Evolutionary conservation across 129 eudicot species (phyloP), one percentile per base, ranked within the genome.

Genomic region (Arctium lappa): DNA sequence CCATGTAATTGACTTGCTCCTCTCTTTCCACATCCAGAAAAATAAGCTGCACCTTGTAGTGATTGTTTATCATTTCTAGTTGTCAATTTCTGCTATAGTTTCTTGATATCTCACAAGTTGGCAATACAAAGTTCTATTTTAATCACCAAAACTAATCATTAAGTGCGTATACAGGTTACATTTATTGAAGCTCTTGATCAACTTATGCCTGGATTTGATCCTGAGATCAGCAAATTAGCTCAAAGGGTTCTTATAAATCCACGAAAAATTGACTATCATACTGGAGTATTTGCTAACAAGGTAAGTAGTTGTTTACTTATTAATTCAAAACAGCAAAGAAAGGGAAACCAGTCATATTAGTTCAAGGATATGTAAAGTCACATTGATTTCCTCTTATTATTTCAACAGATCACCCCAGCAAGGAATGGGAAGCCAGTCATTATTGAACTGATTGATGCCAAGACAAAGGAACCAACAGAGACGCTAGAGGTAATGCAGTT

Each of bases 141-240:
- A 68, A 80, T 82, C 39, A 63, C 69, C 42, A 73, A 74, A 65
- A 48, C 46, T 68, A 12, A 42, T 78, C n/a, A 73, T 40, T 72
- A 69, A 56, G 40, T 30, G 53, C 18, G 72, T 84, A 70, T 69
- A 60, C 89, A 94, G 97, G 98, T 94, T 37, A 94, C 98, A 10
- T 94, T 94, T 81, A 84, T 94, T 79, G 98, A 94, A 91, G 98
- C 98, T 86, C 83, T 94, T 78, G 98, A 94, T 91, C 97, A 94
- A 81, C 93, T 94, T 44, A 94, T 94, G 97, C 97, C 98, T 81
- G 98, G 98, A 63, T 94, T 94, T 88, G 98, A 94, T 90, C 98
- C 98, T 80, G 98, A 94, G 79, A 94, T 94, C 73, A 62, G 97
- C 50, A 94, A 94, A 77, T 88, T 94, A 82, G 97, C 98, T 73